Percentiles rank a stretch among this genome's conserved stretches.
Conservation (phyloP, 208 protist genomes). For the Trichomonas vaginalis region DNA sequence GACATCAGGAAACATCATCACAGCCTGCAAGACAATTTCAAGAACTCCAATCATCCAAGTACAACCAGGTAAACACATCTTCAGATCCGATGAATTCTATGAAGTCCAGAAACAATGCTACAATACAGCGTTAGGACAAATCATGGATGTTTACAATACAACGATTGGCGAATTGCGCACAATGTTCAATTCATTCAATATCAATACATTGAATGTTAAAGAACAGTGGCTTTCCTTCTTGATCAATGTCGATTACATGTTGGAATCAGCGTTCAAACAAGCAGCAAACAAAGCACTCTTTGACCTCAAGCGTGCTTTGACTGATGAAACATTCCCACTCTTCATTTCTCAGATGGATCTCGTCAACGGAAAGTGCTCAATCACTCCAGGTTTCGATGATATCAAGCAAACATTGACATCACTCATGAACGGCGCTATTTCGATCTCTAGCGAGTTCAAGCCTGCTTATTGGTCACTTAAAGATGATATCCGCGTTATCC, state of each 20-base stretch:
- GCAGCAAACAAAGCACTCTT: background rate
- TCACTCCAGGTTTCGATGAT: background rate
- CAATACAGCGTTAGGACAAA: background rate
- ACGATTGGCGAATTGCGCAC: background rate
- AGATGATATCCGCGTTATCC: background rate
- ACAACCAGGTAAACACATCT: conserved; percentile 24
- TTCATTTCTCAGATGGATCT: background rate
- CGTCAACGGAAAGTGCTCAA: background rate
- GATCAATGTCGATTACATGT: background rate
- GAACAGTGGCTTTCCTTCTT: background rate
- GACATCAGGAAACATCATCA: conserved; percentile 56
- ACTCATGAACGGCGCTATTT: background rate
- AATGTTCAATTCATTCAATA: background rate
- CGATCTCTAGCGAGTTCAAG: background rate
- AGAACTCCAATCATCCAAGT: background rate
- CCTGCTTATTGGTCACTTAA: background rate
- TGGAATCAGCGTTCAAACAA: background rate
- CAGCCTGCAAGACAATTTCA: conserved; percentile 62
- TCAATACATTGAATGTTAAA: background rate
- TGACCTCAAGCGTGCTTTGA: background rate
- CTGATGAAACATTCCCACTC: background rate
- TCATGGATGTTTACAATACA: background rate
- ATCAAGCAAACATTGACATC: background rate
- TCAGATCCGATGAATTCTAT: background rate
- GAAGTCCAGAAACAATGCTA: background rate